Evolutionary conservation across 495 filamentous ascomycete genomes (phyloP).

Genomic region (Arthonia radiata): DNA sequence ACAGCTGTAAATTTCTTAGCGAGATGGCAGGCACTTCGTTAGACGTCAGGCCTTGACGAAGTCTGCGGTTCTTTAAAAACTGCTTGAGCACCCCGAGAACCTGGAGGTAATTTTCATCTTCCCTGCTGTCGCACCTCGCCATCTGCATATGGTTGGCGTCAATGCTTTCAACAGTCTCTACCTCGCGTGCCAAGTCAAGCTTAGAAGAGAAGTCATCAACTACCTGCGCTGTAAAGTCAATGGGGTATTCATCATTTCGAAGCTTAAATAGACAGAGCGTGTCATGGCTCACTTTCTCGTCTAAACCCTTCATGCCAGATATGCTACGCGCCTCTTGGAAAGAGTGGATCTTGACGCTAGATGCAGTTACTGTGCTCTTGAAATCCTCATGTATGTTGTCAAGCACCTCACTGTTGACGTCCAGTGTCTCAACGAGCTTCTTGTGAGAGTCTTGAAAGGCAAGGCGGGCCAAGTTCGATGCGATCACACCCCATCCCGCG

Average conservation of each 20-base stretch:
- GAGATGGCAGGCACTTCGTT: no score
- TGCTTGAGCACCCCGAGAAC: constrained; percentile 12
- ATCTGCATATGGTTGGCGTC: constrained; percentile 17
- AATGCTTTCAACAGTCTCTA: constrained; percentile 17
- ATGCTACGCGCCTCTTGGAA: constrained; percentile 18
- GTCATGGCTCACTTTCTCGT: constrained; percentile 11
- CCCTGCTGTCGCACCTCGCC: constrained; percentile 10
- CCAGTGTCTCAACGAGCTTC: constrained; percentile 10
- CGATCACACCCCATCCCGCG: constrained; percentile 13
- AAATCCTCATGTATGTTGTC: constrained; percentile 17
- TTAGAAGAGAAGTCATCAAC: constrained; percentile 15
- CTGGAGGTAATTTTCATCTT: constrained; percentile 12
- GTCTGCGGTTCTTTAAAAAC: constrained; percentile 1
- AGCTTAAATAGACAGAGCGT: neutral
- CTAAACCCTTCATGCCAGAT: constrained; percentile 14
- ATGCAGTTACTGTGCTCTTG: constrained; percentile 6
- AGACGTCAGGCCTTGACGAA: no score
- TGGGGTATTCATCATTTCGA: constrained; percentile 2
- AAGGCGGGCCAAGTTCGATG: constrained; percentile 8
- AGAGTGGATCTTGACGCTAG: constrained; percentile 15
- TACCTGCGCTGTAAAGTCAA: constrained; percentile 8
- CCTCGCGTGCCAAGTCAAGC: constrained; percentile 8
- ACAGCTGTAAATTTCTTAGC: no score
- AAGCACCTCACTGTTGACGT: constrained; percentile 15
- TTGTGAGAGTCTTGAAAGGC: constrained; percentile 11